Evolutionary conservation across 2,329 filamentous ascomycete genomes (phyloP), one percentile per base, ranked within the genome.

Genomic region (Esteya vermicola): DNA sequence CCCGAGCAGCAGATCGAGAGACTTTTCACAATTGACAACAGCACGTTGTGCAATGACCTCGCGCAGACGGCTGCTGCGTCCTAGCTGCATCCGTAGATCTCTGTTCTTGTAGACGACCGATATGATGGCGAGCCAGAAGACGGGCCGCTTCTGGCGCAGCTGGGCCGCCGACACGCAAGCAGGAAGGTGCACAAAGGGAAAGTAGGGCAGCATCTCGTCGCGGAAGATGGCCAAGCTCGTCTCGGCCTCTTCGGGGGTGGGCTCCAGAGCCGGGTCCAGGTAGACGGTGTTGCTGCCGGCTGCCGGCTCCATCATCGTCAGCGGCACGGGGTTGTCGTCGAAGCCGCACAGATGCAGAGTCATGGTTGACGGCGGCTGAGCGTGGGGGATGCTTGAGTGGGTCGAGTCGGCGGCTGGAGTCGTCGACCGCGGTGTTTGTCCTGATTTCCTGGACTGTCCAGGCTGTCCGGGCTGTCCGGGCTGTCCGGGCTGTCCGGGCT

Each of bases 51-150:
- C 60, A 14, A 72, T 38, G 16, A 65, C 55, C 27, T 59, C 53
- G 16, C 65, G 62, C 4, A 70, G 54, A 25, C 54, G 58, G 3
- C 58, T 57, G 28, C 57, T 57, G n/a, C 69, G 47, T 1, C 51
- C 51, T 0, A 52, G 36, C 43, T 69, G 64, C 0, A 52, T 35
- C 40, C 67, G 62, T 39, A 61, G 56, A 3, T 53, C 47, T 1
- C 57, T 52, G 3, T 61, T 63, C 46, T 59, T 65, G 34, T 57
- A 59, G 3, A 62, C 59, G 8, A 69, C 49, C 28, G 63, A 58
- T 49, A 65, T 59, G 35, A 75, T 67, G 27, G 60, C 62, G 9
- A 68, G 48, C 62, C 66, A 72, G 6, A 72, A 48, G 37, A 70
- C 65, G 0, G 72, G 68, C 5, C 57, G 53, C 9, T 62, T 54